Conservation (phyloP, 2,329 filamentous ascomycete species). For the Penicillium sp. region DNA sequence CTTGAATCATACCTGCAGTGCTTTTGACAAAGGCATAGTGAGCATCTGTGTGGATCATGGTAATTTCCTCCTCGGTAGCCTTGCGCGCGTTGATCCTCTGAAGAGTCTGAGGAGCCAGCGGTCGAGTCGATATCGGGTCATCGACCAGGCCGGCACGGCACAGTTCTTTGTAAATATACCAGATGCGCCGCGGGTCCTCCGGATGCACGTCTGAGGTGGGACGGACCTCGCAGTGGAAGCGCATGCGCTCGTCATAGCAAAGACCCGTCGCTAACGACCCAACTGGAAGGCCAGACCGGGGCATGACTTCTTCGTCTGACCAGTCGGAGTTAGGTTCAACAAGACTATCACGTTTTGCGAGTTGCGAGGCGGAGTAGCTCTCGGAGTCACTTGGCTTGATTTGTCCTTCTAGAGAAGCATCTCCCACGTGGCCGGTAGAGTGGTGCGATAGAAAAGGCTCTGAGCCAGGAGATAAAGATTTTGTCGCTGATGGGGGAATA, state of each 20-base stretch:
- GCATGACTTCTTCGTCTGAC: slow-evolving; percentile 36
- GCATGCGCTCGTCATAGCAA: slow-evolving; percentile 94
- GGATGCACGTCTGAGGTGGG: slow-evolving; percentile 73
- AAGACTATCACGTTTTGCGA: slow-evolving; percentile 31
- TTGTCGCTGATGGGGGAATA: slow-evolving; percentile 1
- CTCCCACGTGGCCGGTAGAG: background rate
- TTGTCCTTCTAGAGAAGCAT: slow-evolving; percentile 21
- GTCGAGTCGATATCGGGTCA: slow-evolving; percentile 51
- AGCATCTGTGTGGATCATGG: slow-evolving; percentile 70
- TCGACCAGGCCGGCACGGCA: slow-evolving; percentile 77
- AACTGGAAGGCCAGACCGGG: slow-evolving; percentile 44
- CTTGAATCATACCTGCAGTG: slow-evolving; percentile 42
- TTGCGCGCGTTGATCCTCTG: slow-evolving; percentile 72
- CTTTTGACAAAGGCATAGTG: slow-evolving; percentile 77
- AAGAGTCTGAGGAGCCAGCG: slow-evolving; percentile 55
- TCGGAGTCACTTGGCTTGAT: slow-evolving; percentile 28
- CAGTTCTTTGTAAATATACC: slow-evolving; percentile 88
- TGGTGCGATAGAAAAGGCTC: slow-evolving; percentile 10
- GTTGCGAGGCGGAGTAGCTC: slow-evolving; percentile 19
- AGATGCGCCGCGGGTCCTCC: slow-evolving; percentile 88
- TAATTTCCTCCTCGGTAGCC: slow-evolving; percentile 77
- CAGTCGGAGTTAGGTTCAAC: slow-evolving; percentile 43
- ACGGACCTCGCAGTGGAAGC: slow-evolving; percentile 84
- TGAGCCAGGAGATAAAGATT: slow-evolving; percentile 13
- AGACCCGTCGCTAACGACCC: slow-evolving; percentile 67